A percentile compares a stretch with the other conserved stretches of the same genome.
These are phyloP conservation scores for Coniella vitis DNA, from an alignment of 2,329 filamentous ascomycete species.

Conservation along the genomic window DNA sequence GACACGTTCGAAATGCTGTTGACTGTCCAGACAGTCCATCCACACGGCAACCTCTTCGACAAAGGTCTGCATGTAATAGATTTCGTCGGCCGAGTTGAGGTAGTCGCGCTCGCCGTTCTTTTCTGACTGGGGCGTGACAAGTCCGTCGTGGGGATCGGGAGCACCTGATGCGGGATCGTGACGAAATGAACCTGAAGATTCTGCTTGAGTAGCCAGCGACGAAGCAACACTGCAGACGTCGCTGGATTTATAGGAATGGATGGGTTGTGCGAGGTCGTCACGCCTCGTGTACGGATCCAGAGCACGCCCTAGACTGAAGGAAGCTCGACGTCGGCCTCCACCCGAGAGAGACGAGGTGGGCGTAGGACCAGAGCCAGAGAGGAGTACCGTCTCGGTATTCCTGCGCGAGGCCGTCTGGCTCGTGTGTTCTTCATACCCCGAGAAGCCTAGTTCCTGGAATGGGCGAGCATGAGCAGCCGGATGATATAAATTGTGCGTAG, in stretches of 20 bases:
- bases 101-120: constrained; percentile 47
- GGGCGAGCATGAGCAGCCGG: constrained; percentile 3
- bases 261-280: constrained; percentile 20
- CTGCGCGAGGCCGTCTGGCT: constrained; percentile 8
- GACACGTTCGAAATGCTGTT: constrained; percentile 78
- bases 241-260: constrained; percentile 27
- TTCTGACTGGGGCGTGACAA: constrained; percentile 36
- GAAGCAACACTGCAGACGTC: constrained; percentile 34
- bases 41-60: constrained; percentile 84
- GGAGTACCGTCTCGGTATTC: constrained; percentile 7
- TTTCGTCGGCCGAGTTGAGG: constrained; percentile 68
- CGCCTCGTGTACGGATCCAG: constrained; percentile 18
- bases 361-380: constrained; percentile 15
- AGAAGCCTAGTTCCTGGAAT: constrained; percentile 6
- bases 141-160: constrained; percentile 27
- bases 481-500: constrained; percentile 9
- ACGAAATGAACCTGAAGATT: constrained; percentile 21
- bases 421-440: constrained; percentile 11
- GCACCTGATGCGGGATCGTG: constrained; percentile 26
- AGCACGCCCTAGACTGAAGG: constrained; percentile 15
- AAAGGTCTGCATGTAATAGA: constrained; percentile 87
- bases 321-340: constrained; percentile 7
- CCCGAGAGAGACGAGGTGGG: constrained; percentile 20
- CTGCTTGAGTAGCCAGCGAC: constrained; percentile 29
- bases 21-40: constrained; percentile 87